These are phyloP conservation scores for Fusarium annulatum DNA, from an alignment of 2,329 filamentous ascomycete species.

Conservation along the genomic window DNA sequence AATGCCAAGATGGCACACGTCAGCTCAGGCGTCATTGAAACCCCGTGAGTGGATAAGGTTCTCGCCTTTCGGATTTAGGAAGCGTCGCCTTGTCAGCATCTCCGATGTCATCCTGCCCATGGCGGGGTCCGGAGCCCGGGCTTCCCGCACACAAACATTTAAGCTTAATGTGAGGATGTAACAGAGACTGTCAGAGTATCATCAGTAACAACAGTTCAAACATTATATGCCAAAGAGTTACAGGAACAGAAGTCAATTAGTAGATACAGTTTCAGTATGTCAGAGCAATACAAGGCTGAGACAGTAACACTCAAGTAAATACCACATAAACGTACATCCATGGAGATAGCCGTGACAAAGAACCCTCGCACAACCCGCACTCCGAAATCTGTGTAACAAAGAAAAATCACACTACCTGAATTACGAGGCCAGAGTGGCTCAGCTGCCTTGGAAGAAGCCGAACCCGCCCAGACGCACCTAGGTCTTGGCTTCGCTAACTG, in stretches of 20 bases:
- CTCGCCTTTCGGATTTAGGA: slow-evolving; percentile 22
- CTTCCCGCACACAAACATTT: slow-evolving; percentile 5
- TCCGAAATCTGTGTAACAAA: slow-evolving; percentile 1
- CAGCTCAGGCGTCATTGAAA: slow-evolving; percentile 25
- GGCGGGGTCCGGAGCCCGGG: slow-evolving; percentile 13
- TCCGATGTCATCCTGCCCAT: neutral
- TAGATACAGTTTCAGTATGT: neutral
- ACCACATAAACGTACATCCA: neutral
- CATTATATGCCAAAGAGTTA: neutral
- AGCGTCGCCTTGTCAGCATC: slow-evolving; percentile 2
- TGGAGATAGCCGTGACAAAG: neutral
- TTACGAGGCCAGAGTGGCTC: slow-evolving; percentile 32
- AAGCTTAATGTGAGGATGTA: slow-evolving; percentile 12
- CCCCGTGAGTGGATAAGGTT: slow-evolving; percentile 4
- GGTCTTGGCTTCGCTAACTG: slow-evolving; percentile 23
- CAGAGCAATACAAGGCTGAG: neutral
- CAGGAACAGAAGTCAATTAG: accelerated
- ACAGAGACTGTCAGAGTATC: neutral
- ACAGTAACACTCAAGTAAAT: neutral
- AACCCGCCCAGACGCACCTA: neutral
- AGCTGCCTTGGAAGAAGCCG: slow-evolving; percentile 29
- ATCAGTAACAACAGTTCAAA: too few species aligned
- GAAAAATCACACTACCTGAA: neutral
- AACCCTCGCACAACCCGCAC: neutral
- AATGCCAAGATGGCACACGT: slow-evolving; percentile 26